Conservation (phyloP, 208 protist genomes). For the Novymonas esmeraldas region DNA sequence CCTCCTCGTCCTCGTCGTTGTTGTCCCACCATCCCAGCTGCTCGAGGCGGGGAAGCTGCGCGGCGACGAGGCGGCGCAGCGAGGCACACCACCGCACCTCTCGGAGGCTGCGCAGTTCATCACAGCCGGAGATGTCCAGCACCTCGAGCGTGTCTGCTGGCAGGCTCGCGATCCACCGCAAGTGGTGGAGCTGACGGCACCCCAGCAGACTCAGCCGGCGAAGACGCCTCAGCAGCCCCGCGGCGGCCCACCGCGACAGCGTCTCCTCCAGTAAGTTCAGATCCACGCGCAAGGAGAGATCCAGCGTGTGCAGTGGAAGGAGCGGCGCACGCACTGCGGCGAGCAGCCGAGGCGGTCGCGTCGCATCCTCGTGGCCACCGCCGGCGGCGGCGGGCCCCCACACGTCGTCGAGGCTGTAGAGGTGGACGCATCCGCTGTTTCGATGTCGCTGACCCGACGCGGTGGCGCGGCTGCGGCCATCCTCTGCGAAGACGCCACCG, state of each 20-base stretch:
- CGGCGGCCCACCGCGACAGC: conserved; percentile 3
- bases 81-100: background rate
- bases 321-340: conserved; percentile 1
- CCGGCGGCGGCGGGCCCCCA: background rate
- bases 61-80: conserved; percentile 5
- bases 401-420: too few species aligned
- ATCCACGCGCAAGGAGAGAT: conserved; percentile 16
- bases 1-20: too few species aligned
- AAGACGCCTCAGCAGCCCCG: conserved; percentile 8
- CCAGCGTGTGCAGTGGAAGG: conserved; percentile 17
- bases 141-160: conserved; percentile 13
- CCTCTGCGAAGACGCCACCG: too few species aligned
- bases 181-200: conserved; percentile 6
- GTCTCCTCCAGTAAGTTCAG: background rate
- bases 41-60: conserved; percentile 14
- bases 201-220: conserved; percentile 16
- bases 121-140: conserved; percentile 15
- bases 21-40: conserved; percentile 15
- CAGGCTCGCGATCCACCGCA: conserved; percentile 9
- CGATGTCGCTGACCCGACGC: too few species aligned
- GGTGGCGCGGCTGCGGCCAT: too few species aligned
- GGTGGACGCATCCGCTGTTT: too few species aligned
- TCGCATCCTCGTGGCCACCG: background rate
- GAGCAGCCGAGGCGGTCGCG: background rate
- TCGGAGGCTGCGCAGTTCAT: conserved; percentile 12